A percentile compares a stretch with the other conserved stretches of the same genome.
Evolutionary conservation across 2,329 filamentous ascomycete species (phyloP).

Genomic region (Xylaria sp.): DNA sequence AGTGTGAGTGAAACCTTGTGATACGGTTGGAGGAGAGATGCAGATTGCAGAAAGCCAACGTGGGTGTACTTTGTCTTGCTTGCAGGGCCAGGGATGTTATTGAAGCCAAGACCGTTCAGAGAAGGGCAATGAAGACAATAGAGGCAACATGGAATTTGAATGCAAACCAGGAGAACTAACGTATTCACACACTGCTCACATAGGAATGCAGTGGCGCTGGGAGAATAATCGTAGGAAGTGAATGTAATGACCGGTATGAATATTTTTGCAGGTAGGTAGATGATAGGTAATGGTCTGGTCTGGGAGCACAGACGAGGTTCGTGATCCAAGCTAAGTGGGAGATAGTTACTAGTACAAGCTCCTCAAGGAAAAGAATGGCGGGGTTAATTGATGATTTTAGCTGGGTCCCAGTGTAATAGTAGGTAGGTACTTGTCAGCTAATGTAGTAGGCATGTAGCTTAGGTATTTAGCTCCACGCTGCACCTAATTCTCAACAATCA

Average conservation of each 20-base stretch:
- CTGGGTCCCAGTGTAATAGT: slow-evolving; percentile 25
- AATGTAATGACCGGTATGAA: not conserved
- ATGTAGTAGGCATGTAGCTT: slow-evolving; percentile 16
- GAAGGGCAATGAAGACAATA: not conserved
- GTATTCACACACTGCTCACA: not conserved
- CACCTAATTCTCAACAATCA: slow-evolving; percentile 14
- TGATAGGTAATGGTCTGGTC: not conserved
- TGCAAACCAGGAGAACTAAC: not conserved
- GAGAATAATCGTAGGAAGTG: not conserved
- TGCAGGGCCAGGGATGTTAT: not conserved
- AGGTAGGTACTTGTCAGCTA: slow-evolving; percentile 7
- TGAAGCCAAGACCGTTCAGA: not conserved
- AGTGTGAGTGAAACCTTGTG: not conserved
- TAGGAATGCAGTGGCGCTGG: slow-evolving; percentile 3
- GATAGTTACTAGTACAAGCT: slow-evolving; percentile 2
- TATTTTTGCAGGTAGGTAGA: not conserved
- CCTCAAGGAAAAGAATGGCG: slow-evolving; percentile 28
- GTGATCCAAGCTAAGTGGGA: not conserved
- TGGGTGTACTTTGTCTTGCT: slow-evolving; percentile 11
- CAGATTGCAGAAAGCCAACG: slow-evolving; percentile 6
- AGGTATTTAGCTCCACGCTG: slow-evolving; percentile 30
- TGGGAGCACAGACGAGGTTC: not conserved
- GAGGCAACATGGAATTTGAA: slow-evolving; percentile 5
- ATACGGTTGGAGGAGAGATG: not conserved
- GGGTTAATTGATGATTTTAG: slow-evolving; percentile 25